Evolutionary conservation across 768 basidiomycete species (phyloP), one percentile per base, ranked within the genome.

Genomic region (Tricholoma sp.): DNA sequence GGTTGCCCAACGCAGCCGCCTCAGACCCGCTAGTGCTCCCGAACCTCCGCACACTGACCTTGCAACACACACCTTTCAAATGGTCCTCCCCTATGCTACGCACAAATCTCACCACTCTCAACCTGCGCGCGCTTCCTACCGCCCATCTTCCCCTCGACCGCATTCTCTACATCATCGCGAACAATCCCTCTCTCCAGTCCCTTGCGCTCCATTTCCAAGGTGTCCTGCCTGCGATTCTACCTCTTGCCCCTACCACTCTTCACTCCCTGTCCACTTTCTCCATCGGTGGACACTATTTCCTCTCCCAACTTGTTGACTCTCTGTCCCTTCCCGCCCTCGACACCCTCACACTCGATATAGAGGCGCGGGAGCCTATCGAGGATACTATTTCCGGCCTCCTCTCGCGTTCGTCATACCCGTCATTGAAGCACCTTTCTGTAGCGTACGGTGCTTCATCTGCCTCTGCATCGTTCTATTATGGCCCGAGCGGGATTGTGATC

Each of bases 71-170:
- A 4, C 88, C 89, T 0, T 89, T 90, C 76, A 86, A 84, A 68
- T 87, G 86, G 83, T 84, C 83, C 3, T 86, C 88, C 0, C 85
- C 89, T 1, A 82, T 90, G 72, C 81, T 91, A 64, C 79, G 77
- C 37, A 77, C 77, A 11, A 79, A 80, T 55, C 73, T 90, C 11
- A 78, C 75, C 41, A 76, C 78, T 2, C 76, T 90, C 55, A 83
- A 80, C 56, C 77, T 91, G 35, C 84, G 84, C 24, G 79, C 86
- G 0, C 81, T 89, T 9, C 84, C 85, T 14, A 82, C 80, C 1
- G 75, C 79, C 5, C 81, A 83, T 59, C 73, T 88, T 34, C 81
- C 86, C 0, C 69, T 91, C 14, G 87, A 90, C 66, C 81, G 87
- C 24, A 77, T 91, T 39, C 70, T 89, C n/a, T 74, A 81, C 64